Percentiles rank a stretch among this genome's conserved stretches.
phyloP scores from a whole-genome alignment of 495 filamentous ascomycete genomes.

The Clavariopsis aquatica region DNA sequence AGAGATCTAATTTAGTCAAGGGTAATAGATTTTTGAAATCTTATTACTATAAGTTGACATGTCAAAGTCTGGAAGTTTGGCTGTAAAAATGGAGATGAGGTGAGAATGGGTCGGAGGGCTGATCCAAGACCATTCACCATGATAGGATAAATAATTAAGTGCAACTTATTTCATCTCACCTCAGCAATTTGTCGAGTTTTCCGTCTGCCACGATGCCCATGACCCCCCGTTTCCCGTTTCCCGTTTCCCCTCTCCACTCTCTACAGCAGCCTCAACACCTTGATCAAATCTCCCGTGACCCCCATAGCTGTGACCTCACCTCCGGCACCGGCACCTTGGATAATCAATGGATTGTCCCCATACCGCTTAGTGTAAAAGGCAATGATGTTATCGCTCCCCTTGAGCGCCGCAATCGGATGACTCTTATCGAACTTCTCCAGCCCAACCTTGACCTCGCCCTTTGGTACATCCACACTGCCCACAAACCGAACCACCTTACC shows the following conservation, averaged over 20 bases:
- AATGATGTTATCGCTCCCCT: constrained; percentile 97
- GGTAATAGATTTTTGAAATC: not conserved
- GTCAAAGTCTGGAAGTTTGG: not conserved
- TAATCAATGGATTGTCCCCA: constrained; percentile 81
- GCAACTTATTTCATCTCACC: not conserved
- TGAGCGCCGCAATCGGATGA: constrained; percentile 85
- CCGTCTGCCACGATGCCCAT: not conserved
- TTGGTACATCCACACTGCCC: constrained; percentile 81
- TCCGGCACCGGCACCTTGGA: constrained; percentile 93
- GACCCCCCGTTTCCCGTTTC: not conserved
- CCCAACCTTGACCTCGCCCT: constrained; percentile 79
- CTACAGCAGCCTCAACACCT: constrained; percentile 60
- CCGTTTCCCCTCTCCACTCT: constrained; percentile 6
- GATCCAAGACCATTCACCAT: not conserved
- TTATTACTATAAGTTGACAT: not conserved
- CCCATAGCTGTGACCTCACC: constrained; percentile 97
- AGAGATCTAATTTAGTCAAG: not conserved
- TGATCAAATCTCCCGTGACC: constrained; percentile 84
- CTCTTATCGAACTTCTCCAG: constrained; percentile 64
- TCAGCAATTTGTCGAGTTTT: not conserved
- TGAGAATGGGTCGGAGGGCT: not conserved
- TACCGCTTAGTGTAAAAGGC: constrained; percentile 97
- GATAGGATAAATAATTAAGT: not conserved
- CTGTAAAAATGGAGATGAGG: not conserved
- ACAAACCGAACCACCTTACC: constrained; percentile 94